Evolutionary conservation across 371 early-diverging fungal genomes (phyloP), one percentile per base, ranked within the genome.

Genomic region (Blyttiomyces sp.): DNA sequence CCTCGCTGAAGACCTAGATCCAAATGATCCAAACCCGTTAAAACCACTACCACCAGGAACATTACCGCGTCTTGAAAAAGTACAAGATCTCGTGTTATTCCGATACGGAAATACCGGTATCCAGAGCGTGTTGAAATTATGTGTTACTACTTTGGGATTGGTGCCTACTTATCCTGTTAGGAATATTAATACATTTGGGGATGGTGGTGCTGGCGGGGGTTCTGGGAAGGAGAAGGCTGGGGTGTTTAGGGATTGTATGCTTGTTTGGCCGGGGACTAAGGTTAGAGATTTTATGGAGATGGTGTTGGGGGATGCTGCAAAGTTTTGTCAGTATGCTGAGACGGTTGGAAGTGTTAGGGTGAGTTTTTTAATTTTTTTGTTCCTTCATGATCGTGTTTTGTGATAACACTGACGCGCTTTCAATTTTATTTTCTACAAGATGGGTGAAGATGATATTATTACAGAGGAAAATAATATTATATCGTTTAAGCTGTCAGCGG

Each of bases 21-120:
- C 43, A 11, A 26, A 34, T 49, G 49, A 49, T 28, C 54, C 60
- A 33, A 57, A 58, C 32, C 28, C 39, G 11, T 30, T 64, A 13
- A 64, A 64, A 46, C 64, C 58, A 5, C 44, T 64, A 19, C 64
- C 64, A 4, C 43, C 50, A 13, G 52, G 34, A 34, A 30, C 43
- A 7, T 43, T 32, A 3, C 75, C 84, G 16, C 76, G 89, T 30
- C 70, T 90, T 17, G 90, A 88, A 61, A 86, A 85, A 49, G 87
- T 90, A 4, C 87, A 86, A 61, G 91, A 90, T 55, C 66, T 90
- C 42, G 91, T 90, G 0, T 59, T 90, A 53, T 90, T 87, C 63
- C 80, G 91, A 6, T 90, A 88, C 69, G 88, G 88, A 13, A 82
- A 82, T 3, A 90, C 91, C 3, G 91, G 91, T 16, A 86, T 88